phyloP scores from a whole-genome alignment of 176 grass and related monocot species.

The Avena insularis region DNA sequence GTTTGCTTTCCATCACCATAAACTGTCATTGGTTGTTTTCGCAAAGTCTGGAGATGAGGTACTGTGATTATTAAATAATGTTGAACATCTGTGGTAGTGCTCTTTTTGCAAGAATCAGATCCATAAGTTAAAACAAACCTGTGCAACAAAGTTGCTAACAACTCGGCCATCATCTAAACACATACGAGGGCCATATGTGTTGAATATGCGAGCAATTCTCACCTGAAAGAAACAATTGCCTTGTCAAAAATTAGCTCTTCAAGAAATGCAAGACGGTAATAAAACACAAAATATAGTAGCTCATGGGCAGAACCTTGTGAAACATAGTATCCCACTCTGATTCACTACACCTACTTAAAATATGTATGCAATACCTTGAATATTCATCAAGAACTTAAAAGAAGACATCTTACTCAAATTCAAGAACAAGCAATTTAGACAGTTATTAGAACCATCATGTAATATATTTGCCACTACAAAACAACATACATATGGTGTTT shows the following conservation, averaged over 20 bases:
- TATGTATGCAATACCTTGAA: neutral
- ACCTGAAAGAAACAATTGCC: conserved; percentile 58
- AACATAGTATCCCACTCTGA: neutral
- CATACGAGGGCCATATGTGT: conserved; percentile 95
- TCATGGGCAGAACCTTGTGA: neutral
- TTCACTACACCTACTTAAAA: neutral
- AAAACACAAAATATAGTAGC: neutral
- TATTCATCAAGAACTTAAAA: neutral
- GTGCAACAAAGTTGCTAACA: conserved; percentile 96
- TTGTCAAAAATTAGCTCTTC: conserved; percentile 30
- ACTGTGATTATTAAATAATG: conserved; percentile 24
- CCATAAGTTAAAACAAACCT: conserved; percentile 57
- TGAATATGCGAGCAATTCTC: conserved; percentile 95
- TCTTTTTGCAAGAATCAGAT: conserved; percentile 25
- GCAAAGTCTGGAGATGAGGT: conserved; percentile 66
- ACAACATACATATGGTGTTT: neutral
- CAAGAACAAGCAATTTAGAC: neutral
- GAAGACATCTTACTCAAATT: neutral
- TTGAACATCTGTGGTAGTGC: conserved; percentile 17
- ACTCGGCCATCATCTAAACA: conserved; percentile 94
- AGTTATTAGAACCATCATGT: neutral
- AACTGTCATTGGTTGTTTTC: conserved; percentile 90
- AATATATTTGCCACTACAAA: no score
- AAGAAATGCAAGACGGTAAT: neutral
- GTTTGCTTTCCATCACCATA: conserved; percentile 99